These are phyloP conservation scores for Naganishia albida DNA, from an alignment of 1,284 basidiomycete genomes.

Conservation along the genomic window DNA sequence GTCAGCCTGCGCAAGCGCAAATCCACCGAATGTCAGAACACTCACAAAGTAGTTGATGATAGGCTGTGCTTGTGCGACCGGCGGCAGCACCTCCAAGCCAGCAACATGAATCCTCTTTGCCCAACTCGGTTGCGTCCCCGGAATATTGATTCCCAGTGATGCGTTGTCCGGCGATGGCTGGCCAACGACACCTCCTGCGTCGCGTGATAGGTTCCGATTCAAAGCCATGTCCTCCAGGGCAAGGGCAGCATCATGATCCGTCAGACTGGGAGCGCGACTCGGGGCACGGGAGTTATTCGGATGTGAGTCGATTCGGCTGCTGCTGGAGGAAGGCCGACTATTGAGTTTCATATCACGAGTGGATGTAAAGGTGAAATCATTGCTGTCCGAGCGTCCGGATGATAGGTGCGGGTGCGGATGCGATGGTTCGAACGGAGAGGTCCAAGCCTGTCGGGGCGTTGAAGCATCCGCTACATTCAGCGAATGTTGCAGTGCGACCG, in stretches of 20 bases:
- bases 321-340: background rate
- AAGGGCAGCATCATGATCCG: conserved; percentile 30
- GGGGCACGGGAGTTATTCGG: background rate
- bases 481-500: background rate
- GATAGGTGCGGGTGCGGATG: background rate
- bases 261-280: conserved; percentile 23
- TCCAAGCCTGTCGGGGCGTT: too few relatives aligned
- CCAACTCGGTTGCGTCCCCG: conserved; percentile 23
- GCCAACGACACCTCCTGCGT: background rate
- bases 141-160: background rate
- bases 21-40: background rate
- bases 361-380: background rate
- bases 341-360: background rate
- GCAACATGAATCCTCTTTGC: conserved; percentile 5
- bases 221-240: conserved; percentile 28
- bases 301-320: background rate
- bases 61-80: conserved; percentile 14
- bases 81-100: conserved; percentile 16
- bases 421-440: background rate
- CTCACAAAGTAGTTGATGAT: conserved; percentile 23
- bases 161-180: background rate
- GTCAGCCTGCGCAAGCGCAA: background rate
- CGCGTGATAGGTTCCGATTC: conserved; percentile 14
- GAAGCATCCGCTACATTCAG: background rate
- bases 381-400: background rate